Conservation (phyloP, 306 rosid species). For the Betula pendula region DNA sequence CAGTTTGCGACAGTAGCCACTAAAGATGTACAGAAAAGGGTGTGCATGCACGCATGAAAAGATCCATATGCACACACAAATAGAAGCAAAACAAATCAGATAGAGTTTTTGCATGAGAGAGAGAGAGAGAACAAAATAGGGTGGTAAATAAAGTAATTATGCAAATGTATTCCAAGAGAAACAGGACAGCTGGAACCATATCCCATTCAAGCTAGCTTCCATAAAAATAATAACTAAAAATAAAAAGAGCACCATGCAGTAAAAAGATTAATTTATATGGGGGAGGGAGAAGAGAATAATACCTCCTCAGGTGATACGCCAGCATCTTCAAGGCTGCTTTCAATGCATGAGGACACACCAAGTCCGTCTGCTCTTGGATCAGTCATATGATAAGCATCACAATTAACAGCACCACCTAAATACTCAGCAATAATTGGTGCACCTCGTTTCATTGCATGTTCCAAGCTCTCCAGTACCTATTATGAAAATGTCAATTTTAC, state of each 20-base stretch:
- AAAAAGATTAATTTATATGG: background rate
- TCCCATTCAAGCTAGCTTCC: background rate
- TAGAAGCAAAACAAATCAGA: conserved; percentile 11
- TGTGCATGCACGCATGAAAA: background rate
- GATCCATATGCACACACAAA: background rate
- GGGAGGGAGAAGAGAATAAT: conserved; percentile 14
- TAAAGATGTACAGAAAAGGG: background rate
- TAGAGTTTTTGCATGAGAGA: background rate
- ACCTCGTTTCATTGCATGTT: conserved; percentile 95
- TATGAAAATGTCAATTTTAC: conserved; percentile 15
- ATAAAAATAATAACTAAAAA: background rate
- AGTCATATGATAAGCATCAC: conserved; percentile 99
- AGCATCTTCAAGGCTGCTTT: conserved; percentile 92
- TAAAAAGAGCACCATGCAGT: background rate
- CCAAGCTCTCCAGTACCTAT: conserved; percentile 96
- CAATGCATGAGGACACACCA: conserved; percentile 94
- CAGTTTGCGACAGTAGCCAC: background rate
- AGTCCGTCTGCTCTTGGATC: conserved; percentile 99
- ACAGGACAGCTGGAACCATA: background rate
- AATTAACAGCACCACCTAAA: conserved; percentile 95
- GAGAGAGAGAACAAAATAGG: background rate
- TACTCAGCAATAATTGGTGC: conserved; percentile 93
- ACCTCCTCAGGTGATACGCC: conserved; percentile 99
- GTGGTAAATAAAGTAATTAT: background rate
- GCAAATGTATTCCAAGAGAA: background rate